Evolutionary conservation across 768 basidiomycete species (phyloP).

Genomic region (Boletus vinaceobasis): DNA sequence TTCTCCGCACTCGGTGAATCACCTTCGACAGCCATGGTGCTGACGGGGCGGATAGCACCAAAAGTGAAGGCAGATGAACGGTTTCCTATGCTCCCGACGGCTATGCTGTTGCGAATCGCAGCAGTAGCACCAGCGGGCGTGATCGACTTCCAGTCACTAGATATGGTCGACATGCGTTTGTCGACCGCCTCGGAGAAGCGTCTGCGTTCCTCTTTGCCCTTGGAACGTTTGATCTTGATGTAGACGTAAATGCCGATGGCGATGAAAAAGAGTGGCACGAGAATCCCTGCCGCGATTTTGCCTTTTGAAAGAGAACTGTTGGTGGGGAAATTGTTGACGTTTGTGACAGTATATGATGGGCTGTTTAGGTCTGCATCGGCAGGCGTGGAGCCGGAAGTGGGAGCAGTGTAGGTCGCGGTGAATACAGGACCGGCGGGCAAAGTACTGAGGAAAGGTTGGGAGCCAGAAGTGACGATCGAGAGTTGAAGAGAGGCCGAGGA

Average conservation of each 20-base stretch:
- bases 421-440: constrained; percentile 69
- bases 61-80: constrained; percentile 54
- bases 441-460: constrained; percentile 48
- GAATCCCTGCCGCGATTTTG: constrained; percentile 59
- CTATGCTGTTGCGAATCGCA: constrained; percentile 69
- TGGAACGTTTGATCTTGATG: constrained; percentile 51
- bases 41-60: constrained; percentile 50
- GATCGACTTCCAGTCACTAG: constrained; percentile 73
- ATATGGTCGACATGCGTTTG: constrained; percentile 81
- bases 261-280: constrained; percentile 63
- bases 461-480: constrained; percentile 49
- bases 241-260: constrained; percentile 42
- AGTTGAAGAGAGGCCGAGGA: constrained; percentile 51
- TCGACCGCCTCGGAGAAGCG: constrained; percentile 67
- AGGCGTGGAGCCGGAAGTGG: constrained; percentile 38
- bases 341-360: constrained; percentile 33
- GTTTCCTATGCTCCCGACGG: constrained; percentile 35
- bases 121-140: constrained; percentile 66
- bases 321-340: constrained; percentile 37
- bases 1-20: constrained; percentile 33
- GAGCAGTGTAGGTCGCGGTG: constrained; percentile 54
- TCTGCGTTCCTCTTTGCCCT: constrained; percentile 48
- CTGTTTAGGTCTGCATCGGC: constrained; percentile 40
- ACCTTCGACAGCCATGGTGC: constrained; percentile 43
- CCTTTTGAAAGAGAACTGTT: constrained; percentile 43